Evolutionary conservation across 345 rosid genomes (phyloP), one percentile per base, ranked within the genome.

Genomic region (Litchi chinensis): DNA sequence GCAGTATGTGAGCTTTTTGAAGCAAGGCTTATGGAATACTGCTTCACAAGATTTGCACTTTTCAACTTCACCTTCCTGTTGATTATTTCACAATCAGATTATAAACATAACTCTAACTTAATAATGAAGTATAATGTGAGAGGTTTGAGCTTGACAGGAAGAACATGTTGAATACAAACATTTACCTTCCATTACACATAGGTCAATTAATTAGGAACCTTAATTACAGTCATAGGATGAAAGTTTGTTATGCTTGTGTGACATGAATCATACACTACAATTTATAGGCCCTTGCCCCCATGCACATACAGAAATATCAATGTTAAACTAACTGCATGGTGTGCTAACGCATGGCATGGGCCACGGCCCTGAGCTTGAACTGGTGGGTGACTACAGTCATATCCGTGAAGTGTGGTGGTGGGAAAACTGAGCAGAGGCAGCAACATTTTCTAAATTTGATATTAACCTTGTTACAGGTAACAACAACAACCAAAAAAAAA

Each of bases 11-110:
- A 96, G 85, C 86, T 81, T 90, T 76, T 78, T 83, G 74, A 94
- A 93, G 89, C 99, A 96, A 65, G 82, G 79, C 85, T 87, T 90
- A 78, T 96, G 98, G 85, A 89, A 92, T 46, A 84, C 91, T 12
- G 83, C 84, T 65, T 84, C 84, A 73, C 99, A 96, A 16, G 90
- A 80, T 39, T 74, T 70, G 59, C 98, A 96, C 88, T 73, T 90
- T 57, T 83, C 89, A 70, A 85, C 79, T 84, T 90, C 95, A 57
- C 84, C 91, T 87, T 94, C 97, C 99, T 96, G 95, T 81, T 82
- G 62, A 74, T 57, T 74, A 76, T 70, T 77, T 52, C 60, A 39
- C 6, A 65, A 18, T 86, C 66, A 88, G 85, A 79, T 62, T 16
- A 50, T 43, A 43, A 59, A 19, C 18, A 74, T n/a, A 11, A 10